Percentiles rank a stretch among this genome's conserved stretches.
These are phyloP conservation scores for Sporothrix pallida DNA, from an alignment of 2,329 filamentous ascomycete genomes.

Conservation along the genomic window DNA sequence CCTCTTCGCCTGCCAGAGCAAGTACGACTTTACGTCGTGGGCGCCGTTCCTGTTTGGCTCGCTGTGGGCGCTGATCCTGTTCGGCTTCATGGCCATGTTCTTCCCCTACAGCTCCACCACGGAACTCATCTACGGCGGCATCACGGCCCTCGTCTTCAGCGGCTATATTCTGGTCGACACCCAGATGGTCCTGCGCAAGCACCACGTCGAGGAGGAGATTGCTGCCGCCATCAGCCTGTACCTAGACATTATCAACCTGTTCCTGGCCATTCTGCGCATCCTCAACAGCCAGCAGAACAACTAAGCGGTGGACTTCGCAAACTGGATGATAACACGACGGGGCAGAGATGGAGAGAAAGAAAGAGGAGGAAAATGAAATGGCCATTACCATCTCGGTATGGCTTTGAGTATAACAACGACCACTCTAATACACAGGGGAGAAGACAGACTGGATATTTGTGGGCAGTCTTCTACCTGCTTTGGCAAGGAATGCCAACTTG, in stretches of 20 bases:
- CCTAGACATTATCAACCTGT: conserved; percentile 95
- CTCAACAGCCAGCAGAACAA: conserved; percentile 96
- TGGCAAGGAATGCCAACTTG: not conserved
- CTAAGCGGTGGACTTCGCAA: conserved; percentile 53
- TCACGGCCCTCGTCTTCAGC: conserved; percentile 86
- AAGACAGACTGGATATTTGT: not conserved
- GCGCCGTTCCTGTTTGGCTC: conserved; percentile 92
- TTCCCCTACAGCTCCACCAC: conserved; percentile 81
- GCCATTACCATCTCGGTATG: not conserved
- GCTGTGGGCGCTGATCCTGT: conserved; percentile 88
- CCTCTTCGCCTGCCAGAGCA: conserved; percentile 92
- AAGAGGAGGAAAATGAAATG: not conserved
- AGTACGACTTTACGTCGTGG: conserved; percentile 98
- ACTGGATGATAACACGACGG: not conserved
- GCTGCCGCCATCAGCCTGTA: conserved; percentile 94
- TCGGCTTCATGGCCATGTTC: conserved; percentile 91
- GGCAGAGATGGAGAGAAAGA: no score
- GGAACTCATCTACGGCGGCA: conserved; percentile 84
- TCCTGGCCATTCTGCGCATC: conserved; percentile 93
- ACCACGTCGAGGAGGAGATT: conserved; percentile 98
- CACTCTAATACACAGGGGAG: not conserved
- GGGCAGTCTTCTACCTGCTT: not conserved
- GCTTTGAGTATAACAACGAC: no score
- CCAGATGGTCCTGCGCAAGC: conserved; percentile 91
- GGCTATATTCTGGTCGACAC: conserved; percentile 96